Base-by-base conservation (phyloP, 148 eudicot genomes). In the Fagopyrum homotropicum region DNA sequence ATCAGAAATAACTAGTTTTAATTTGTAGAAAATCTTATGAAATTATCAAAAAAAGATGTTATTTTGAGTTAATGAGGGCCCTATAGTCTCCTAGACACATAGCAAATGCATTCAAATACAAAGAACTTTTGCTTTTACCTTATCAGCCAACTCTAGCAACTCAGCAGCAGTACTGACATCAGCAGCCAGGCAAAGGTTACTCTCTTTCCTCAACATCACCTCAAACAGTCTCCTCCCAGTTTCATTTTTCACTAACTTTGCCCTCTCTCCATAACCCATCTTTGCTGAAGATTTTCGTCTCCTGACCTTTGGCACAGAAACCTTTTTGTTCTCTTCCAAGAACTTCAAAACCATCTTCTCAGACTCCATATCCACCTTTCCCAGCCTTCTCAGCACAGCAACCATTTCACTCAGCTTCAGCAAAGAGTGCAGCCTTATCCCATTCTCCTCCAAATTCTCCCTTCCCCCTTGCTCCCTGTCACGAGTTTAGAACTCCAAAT, bases 121-220 rank as follows among this genome's bases (percentile, higher is more conserved):
- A 55, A 4, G 5, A 55, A 55, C 6, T 55, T 55, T 55, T 55
- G 60, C 22, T 55, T 55, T 3, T 16, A 55, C 97, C 93, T 90
- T 88, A 69, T 92, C 93, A 51, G 97, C 97, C 74, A 92, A 72
- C 45, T 82, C 89, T 50, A 92, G 95, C 81, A 92, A 83, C 80
- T 90, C 97, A n/a, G 90, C 83, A 46, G 97, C 93, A 49, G 97
- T 88, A 55, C 87, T 84, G 78, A 92, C 97, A 86, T 92, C 95
- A 44, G 95, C 97, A 77, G 97, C 91, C 86, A 92, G 80, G 76
- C 97, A 92, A 84, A 92, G 79, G 81, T 92, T 92, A 70, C 88
- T 85, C 83, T 92, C 84, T 79, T 92, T 90, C 80, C 86, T 64
- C 74, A 83, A 75, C 97, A 92, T 92, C 57, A 92, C 83, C 83